A percentile compares a stretch with the other conserved stretches of the same genome.
phyloP scores from a whole-genome alignment of 2,329 filamentous ascomycete species.

The Tolypocladium ovalisporum region DNA sequence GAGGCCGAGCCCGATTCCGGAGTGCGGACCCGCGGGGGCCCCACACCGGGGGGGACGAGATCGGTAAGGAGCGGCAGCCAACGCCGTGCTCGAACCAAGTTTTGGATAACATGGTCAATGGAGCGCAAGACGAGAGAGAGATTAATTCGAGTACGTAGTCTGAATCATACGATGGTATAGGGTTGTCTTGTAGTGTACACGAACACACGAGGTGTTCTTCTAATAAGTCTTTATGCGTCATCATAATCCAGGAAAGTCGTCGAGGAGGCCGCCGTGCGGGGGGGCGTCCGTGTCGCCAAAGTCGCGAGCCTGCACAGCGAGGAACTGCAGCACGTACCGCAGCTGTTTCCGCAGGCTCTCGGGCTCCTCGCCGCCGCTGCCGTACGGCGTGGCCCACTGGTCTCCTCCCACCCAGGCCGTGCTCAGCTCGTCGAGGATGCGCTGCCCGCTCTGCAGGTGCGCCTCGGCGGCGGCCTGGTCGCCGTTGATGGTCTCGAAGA shows the following conservation, averaged over 20 bases:
- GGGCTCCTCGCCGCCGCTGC: not conserved
- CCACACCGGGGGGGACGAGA: not conserved
- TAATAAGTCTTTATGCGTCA: not conserved
- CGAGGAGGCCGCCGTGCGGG: not conserved
- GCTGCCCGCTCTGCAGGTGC: constrained; percentile 25
- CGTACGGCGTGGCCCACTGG: not conserved
- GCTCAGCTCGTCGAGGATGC: constrained; percentile 23
- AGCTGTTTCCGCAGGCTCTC: constrained; percentile 8
- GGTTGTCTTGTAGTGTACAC: not conserved
- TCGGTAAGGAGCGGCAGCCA: not conserved
- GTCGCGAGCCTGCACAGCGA: constrained; percentile 9
- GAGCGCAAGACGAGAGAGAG: not conserved
- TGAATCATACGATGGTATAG: not conserved
- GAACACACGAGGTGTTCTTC: not conserved
- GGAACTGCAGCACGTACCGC: constrained; percentile 8
- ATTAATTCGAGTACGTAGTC: not conserved
- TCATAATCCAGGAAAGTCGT: not conserved
- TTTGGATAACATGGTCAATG: not conserved
- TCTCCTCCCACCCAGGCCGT: not conserved
- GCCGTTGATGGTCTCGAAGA: constrained; percentile 25
- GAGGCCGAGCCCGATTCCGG: not conserved
- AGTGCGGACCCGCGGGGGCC: not conserved
- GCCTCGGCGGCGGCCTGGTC: constrained; percentile 21
- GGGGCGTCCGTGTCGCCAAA: not conserved
- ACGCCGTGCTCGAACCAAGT: not conserved